These are phyloP conservation scores for Primulina tabacum DNA, from an alignment of 257 asterid species.

Conservation along the genomic window DNA sequence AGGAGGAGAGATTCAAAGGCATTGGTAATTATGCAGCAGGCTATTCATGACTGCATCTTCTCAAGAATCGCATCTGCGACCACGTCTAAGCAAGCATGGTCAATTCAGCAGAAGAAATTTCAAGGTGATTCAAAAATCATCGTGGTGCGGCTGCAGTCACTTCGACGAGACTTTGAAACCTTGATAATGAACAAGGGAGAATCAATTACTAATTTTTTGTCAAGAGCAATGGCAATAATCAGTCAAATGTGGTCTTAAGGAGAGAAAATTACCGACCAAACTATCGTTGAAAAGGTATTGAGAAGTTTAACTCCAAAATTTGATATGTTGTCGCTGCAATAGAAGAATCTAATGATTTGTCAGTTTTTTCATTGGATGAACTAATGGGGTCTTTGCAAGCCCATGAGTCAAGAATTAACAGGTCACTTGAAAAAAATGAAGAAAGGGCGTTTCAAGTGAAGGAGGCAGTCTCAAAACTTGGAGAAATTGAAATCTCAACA, in stretches of 20 bases:
- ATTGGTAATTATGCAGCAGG: constrained; percentile 9
- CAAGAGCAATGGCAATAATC: neutral
- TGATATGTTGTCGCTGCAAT: constrained; percentile 10
- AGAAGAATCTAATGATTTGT: constrained; percentile 18
- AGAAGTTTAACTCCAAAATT: neutral
- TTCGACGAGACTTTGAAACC: too few relatives aligned
- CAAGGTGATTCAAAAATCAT: too few relatives aligned
- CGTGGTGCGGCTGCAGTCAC: too few relatives aligned
- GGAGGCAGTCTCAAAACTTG: too few relatives aligned
- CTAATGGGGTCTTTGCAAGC: neutral
- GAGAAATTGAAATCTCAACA: too few relatives aligned
- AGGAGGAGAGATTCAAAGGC: constrained; percentile 11
- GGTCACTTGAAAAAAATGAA: too few relatives aligned
- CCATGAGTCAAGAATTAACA: too few relatives aligned
- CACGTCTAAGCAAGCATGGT: constrained; percentile 13
- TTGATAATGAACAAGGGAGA: too few relatives aligned
- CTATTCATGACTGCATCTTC: constrained; percentile 8
- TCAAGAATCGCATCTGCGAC: neutral
- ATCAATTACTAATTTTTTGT: constrained; percentile 4
- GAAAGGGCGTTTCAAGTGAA: too few relatives aligned
- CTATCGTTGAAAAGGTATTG: constrained; percentile 1
- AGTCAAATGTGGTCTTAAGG: neutral
- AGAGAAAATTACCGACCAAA: neutral
- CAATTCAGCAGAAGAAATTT: neutral
- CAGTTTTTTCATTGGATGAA: constrained; percentile 4